Percentiles rank a stretch among this genome's conserved stretches.
Evolutionary conservation across 352 stramenopile species (phyloP).

Genomic region (Pythium rishiriense): DNA sequence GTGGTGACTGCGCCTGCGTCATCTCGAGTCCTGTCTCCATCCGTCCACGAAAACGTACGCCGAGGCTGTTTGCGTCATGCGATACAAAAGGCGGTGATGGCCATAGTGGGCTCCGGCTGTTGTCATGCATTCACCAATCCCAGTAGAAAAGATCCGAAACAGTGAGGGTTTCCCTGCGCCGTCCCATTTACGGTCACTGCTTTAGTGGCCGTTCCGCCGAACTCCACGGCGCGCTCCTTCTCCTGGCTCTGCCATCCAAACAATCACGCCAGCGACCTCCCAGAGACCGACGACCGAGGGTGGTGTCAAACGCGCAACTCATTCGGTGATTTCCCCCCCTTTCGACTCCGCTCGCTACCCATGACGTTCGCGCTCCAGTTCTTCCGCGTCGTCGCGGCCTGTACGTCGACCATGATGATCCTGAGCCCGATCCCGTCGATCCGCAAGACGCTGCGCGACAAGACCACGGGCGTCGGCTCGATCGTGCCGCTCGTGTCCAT

Average conservation of each 20-base stretch:
- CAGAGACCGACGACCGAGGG: too few relatives aligned
- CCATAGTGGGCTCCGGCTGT: background rate
- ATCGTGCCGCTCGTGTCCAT: slow-evolving; percentile 36
- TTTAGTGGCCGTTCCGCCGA: background rate
- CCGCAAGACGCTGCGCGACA: slow-evolving; percentile 32
- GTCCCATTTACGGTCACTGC: too few relatives aligned
- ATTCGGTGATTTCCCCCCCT: background rate
- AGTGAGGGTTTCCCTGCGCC: too few relatives aligned
- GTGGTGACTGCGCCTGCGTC: background rate
- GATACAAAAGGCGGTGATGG: background rate
- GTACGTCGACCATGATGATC: slow-evolving; percentile 40
- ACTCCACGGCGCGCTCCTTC: background rate
- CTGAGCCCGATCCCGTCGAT: slow-evolving; percentile 44
- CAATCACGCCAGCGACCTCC: background rate
- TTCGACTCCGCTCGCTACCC: background rate
- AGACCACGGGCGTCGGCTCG: slow-evolving; percentile 40
- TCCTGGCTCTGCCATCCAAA: background rate
- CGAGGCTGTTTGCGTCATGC: background rate
- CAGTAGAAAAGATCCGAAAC: background rate
- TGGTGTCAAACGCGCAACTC: background rate
- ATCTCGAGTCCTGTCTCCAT: background rate
- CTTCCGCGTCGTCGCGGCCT: slow-evolving; percentile 35
- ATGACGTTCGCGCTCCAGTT: slow-evolving; percentile 24
- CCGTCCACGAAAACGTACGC: too few relatives aligned
- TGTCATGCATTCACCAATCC: background rate